Evolutionary conservation across 257 asterid genomes (phyloP), one percentile per base, ranked within the genome.

Genomic region (Solanum sejunctum): DNA sequence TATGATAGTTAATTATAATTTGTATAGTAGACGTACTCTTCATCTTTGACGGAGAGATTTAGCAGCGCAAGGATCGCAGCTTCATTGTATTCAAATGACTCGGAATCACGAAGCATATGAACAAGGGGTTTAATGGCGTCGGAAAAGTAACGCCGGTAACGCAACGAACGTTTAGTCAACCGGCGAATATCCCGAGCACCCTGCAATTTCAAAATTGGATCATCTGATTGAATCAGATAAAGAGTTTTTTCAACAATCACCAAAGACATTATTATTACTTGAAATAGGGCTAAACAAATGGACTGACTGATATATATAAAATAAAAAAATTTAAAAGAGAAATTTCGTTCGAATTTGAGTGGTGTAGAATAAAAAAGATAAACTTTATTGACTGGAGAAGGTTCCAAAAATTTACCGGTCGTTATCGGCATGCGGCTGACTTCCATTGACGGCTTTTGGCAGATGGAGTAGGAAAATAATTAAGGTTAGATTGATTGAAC

Each of bases 1-100:
- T 6, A 15, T 36, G 12, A 16, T 36, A 13, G 21, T 12, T 36
- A 69, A 39, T 69, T 69, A 69, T 69, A 69, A 39, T 70, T 70
- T 17, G 78, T 8, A 51, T 1, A 20, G 3, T 21, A 36, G 18
- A 80, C 95, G 87, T 90, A 95, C 98, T 78, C 88, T 87, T 95
- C 98, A 87, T 93, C 96, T 78, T 93, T 95, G 80, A 94, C 98
- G 81, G 97, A 94, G 82, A 95, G 96, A 84, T 95, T 95, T 58
- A 93, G 97, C 86, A 95, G 85, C 0, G 98, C 98, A 51, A 94
- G 95, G 20, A 95, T 92, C 23, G 97, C 97, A 12, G 95, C 93
- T 86, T 92, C 94, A 81, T 84, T 92, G 49, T 89, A 89, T 47
- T 92, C 94, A 64, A 78, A 79, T 17, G 92, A 91, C 57, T 18